phyloP scores from a whole-genome alignment of 345 rosid species.

The Hypericum perforatum region DNA sequence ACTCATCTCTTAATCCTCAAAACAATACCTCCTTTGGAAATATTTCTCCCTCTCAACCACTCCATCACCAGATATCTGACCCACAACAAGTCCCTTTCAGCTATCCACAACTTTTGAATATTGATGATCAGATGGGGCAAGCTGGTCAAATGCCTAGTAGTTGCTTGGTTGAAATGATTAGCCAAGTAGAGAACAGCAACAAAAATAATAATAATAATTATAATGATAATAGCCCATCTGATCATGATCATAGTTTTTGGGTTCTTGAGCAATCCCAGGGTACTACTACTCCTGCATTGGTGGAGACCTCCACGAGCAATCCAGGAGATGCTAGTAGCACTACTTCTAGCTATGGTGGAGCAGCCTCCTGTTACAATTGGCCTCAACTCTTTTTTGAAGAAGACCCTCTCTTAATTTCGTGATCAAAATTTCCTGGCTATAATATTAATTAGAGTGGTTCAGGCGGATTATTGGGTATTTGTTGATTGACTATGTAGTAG shows the following conservation, averaged over 20 bases:
- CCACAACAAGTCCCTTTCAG: constrained; percentile 30
- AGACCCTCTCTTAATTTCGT: constrained; percentile 25
- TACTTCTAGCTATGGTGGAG: constrained; percentile 34
- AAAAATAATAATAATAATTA: too few relatives aligned
- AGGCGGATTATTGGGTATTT: not conserved
- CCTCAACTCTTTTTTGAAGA: constrained; percentile 33
- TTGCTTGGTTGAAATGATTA: constrained; percentile 12
- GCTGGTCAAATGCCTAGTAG: constrained; percentile 1
- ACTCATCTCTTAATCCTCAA: constrained; percentile 19
- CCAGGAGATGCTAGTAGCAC: constrained; percentile 35
- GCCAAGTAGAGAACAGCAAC: constrained; percentile 7
- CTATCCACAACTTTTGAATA: constrained; percentile 37
- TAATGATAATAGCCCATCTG: constrained; percentile 10
- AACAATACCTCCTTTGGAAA: constrained; percentile 18
- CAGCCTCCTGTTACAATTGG: constrained; percentile 25
- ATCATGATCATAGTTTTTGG: constrained; percentile 15
- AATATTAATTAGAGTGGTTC: constrained; percentile 1
- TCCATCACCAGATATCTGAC: constrained; percentile 32
- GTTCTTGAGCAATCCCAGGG: constrained; percentile 17
- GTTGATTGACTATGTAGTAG: too few relatives aligned
- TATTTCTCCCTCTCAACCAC: constrained; percentile 32
- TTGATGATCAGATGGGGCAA: constrained; percentile 18
- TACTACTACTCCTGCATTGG: constrained; percentile 12
- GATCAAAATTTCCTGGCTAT: constrained; percentile 29
- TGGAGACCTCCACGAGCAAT: constrained; percentile 25